Percentiles rank a stretch among this genome's conserved stretches.
Evolutionary conservation across 1,139 yeast species (phyloP).

Genomic region (Diutina pseudorugosa): DNA sequence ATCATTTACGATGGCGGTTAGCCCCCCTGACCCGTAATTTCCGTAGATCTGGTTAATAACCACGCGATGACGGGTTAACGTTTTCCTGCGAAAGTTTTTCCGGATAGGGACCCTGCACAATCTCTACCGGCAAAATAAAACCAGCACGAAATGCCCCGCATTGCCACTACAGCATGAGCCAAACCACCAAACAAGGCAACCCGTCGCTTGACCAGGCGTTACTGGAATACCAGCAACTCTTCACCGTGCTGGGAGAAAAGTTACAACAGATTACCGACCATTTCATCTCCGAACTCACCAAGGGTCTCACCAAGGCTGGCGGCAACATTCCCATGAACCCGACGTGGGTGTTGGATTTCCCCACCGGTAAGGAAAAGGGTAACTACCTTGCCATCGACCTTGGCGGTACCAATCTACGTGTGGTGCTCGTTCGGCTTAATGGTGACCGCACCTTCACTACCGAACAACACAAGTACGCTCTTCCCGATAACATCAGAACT

Average conservation of each 20-base stretch:
- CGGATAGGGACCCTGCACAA: background rate
- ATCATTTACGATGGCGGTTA: background rate
- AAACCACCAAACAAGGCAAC: background rate
- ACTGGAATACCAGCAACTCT: constrained; percentile 31
- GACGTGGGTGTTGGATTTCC: constrained; percentile 90
- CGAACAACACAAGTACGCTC: constrained; percentile 67
- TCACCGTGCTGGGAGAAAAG: constrained; percentile 49
- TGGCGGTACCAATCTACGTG: constrained; percentile 92
- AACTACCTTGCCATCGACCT: constrained; percentile 85
- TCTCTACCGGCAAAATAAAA: background rate
- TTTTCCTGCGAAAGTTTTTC: background rate
- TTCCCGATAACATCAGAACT: constrained; percentile 68
- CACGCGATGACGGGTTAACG: background rate
- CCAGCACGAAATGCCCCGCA: background rate
- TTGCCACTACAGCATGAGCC: background rate
- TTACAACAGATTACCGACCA: constrained; percentile 59
- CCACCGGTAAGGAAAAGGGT: constrained; percentile 85
- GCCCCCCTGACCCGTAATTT: too few species aligned
- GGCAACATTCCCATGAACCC: constrained; percentile 95
- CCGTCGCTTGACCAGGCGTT: background rate
- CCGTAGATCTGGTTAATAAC: too few species aligned
- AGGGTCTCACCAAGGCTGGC: constrained; percentile 64
- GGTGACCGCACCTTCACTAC: constrained; percentile 76
- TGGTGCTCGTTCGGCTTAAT: constrained; percentile 68
- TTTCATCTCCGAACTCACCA: constrained; percentile 52